A percentile compares a stretch with the other conserved stretches of the same genome.
phyloP scores from a whole-genome alignment of 306 rosid genomes.

The Acmispon strigosus region DNA sequence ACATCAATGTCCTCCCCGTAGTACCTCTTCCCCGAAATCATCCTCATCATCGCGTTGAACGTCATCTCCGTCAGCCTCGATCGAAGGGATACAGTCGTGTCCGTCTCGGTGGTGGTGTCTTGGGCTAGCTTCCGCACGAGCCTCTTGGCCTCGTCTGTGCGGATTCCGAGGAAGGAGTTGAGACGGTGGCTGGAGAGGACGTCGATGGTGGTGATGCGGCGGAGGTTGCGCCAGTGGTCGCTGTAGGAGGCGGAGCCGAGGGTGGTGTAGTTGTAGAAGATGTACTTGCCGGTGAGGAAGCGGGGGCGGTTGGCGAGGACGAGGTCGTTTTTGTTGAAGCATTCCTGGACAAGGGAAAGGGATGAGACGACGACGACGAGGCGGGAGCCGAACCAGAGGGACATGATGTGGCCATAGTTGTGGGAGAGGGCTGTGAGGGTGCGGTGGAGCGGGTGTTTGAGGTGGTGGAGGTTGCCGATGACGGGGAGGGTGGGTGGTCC shows the following conservation, averaged over 20 bases:
- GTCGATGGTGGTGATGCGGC: slow-evolving; percentile 20
- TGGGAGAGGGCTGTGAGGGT: no score
- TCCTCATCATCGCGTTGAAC: no score
- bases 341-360: background rate
- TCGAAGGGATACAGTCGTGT: no score
- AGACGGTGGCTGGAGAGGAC: slow-evolving; percentile 25
- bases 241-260: slow-evolving; percentile 9
- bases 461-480: no score
- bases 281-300: slow-evolving; percentile 8
- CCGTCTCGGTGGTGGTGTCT: no score
- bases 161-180: slow-evolving; percentile 11
- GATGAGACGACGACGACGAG: slow-evolving; percentile 19
- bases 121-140: background rate
- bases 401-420: slow-evolving; percentile 10
- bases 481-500: no score
- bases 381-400: slow-evolving; percentile 23
- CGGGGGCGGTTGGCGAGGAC: background rate
- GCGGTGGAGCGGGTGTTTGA: no score
- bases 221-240: slow-evolving; percentile 29
- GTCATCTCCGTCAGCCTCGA: no score
- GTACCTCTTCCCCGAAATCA: no score
- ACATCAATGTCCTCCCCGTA: slow-evolving; percentile 5
- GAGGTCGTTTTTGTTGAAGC: slow-evolving; percentile 15
- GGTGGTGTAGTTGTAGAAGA: slow-evolving; percentile 17
- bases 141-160: slow-evolving; percentile 7